Conservation (phyloP, 495 filamentous ascomycete species). For the Podospora pseudopauciseta region DNA sequence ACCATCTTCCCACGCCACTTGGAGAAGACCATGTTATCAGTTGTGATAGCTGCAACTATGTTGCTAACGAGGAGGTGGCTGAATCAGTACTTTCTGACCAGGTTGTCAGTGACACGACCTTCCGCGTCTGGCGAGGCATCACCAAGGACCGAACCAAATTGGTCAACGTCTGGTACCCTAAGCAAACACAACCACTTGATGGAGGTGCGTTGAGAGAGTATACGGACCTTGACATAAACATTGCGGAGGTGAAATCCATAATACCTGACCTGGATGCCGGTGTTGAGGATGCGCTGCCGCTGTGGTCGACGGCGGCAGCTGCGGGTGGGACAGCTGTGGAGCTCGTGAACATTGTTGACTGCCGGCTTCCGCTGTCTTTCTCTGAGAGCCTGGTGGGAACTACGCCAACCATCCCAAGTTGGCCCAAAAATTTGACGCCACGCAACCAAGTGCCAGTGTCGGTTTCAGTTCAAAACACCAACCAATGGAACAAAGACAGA, state of each 20-base stretch:
- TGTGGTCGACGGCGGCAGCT: slow-evolving; percentile 47
- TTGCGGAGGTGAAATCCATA: slow-evolving; percentile 65
- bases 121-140: slow-evolving; percentile 60
- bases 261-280: slow-evolving; percentile 70
- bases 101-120: neutral
- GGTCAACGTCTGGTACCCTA: slow-evolving; percentile 64
- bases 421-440: slow-evolving; percentile 20
- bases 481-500: slow-evolving; percentile 7
- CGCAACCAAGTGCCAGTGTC: slow-evolving; percentile 6
- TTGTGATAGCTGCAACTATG: slow-evolving; percentile 69
- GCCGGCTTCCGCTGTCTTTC: slow-evolving; percentile 23
- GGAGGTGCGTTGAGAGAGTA: slow-evolving; percentile 21
- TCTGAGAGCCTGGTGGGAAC: neutral
- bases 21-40: slow-evolving; percentile 83
- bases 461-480: neutral
- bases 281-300: slow-evolving; percentile 56
- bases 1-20: slow-evolving; percentile 73
- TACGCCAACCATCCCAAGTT: slow-evolving; percentile 13
- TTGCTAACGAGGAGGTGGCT: slow-evolving; percentile 78
- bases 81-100: slow-evolving; percentile 14
- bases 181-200: slow-evolving; percentile 21
- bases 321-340: slow-evolving; percentile 20
- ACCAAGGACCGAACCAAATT: slow-evolving; percentile 64
- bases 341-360: slow-evolving; percentile 54
- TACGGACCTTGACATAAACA: slow-evolving; percentile 56